Base-by-base conservation (phyloP, 2,329 filamentous ascomycete genomes). In the Boeremia lycopersici region DNA sequence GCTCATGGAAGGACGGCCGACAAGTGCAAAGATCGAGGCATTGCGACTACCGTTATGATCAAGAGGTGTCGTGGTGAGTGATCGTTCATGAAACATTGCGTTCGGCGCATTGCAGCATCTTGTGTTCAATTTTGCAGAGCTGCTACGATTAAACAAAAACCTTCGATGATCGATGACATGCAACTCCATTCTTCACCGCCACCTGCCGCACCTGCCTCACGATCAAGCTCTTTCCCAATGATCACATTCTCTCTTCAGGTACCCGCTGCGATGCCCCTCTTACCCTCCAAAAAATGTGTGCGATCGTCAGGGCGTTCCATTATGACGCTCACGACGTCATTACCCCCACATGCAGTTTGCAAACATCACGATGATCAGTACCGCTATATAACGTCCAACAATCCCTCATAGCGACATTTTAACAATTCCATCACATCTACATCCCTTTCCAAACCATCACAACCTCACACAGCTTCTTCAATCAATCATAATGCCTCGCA, bases 11-110 rank as follows among this genome's bases (percentile, higher is more conserved):
- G 86, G 85, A 2, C 75, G 79, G 56, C 70, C 75, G 56, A 74
- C 82, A 45, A 88, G 84, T 58, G 86, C 82, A 1, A 84, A 89
- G 75, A 76, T 91, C 13, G 78, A 78, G 45, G 71, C 76, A 1
- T 68, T 90, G 60, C 78, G 74, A 6, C 40, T 74, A 38, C 64
- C 67, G 15, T 65, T 7, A 12, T 57, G 42, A 54, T 25, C 6
- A 25, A 40, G 11, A 23, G 23, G 12, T 31, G 17, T 17, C 25
- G 25, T 39, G 30, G 26, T 39, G n/a, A 33, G 23, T n/a, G 19
- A 9, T 36, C 8, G 11, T 12, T 31, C 9, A 4, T 23, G 23
- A 38, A 38, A 40, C 51, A 45, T 49, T 40, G 41, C 19, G 17
- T 35, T 29, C 26, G 46, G 52, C 52, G 52, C 46, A 40, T 31